Evolutionary conservation across 495 filamentous ascomycete genomes (phyloP).

Genomic region (Penicillium psychrofluorescens): DNA sequence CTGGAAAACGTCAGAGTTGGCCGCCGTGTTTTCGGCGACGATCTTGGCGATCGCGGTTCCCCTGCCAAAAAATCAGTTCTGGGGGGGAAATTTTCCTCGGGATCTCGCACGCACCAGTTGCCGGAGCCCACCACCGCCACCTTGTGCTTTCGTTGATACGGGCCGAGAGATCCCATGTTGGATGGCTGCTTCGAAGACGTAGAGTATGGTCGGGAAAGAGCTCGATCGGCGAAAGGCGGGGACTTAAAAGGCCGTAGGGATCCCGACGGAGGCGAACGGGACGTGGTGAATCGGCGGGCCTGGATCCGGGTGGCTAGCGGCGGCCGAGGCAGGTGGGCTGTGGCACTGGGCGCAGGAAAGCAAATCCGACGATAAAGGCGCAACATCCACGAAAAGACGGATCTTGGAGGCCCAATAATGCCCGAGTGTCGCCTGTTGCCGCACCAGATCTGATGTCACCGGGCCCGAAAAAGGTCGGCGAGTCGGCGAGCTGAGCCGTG

Average conservation of each 20-base stretch:
- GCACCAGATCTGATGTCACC: slow-evolving; percentile 7
- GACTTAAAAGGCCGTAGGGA: slow-evolving; percentile 16
- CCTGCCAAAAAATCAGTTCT: slow-evolving; percentile 36
- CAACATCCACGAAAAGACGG: slow-evolving; percentile 8
- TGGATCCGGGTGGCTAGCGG: slow-evolving; percentile 16
- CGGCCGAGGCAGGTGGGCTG: slow-evolving; percentile 16
- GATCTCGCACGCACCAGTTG: slow-evolving; percentile 60
- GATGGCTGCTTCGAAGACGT: slow-evolving; percentile 6
- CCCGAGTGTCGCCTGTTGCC: neutral
- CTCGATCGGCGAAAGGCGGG: slow-evolving; percentile 4
- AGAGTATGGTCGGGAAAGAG: slow-evolving; percentile 15
- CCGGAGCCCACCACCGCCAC: slow-evolving; percentile 91
- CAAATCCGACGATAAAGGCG: slow-evolving; percentile 13
- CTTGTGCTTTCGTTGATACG: slow-evolving; percentile 70
- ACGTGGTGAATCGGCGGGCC: neutral
- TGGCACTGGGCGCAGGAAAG: slow-evolving; percentile 13
- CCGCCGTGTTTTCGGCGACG: slow-evolving; percentile 80
- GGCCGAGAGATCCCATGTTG: slow-evolving; percentile 36
- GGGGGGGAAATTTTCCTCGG: too few relatives aligned
- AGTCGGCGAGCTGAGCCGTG: too few relatives aligned
- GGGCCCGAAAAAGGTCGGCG: neutral
- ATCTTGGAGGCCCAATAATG: slow-evolving; percentile 6
- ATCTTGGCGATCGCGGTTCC: slow-evolving; percentile 97
- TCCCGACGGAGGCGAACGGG: slow-evolving; percentile 15
- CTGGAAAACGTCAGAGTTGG: slow-evolving; percentile 73